Conservation (phyloP, 768 basidiomycete genomes). For the Agaricus subrufescens region DNA sequence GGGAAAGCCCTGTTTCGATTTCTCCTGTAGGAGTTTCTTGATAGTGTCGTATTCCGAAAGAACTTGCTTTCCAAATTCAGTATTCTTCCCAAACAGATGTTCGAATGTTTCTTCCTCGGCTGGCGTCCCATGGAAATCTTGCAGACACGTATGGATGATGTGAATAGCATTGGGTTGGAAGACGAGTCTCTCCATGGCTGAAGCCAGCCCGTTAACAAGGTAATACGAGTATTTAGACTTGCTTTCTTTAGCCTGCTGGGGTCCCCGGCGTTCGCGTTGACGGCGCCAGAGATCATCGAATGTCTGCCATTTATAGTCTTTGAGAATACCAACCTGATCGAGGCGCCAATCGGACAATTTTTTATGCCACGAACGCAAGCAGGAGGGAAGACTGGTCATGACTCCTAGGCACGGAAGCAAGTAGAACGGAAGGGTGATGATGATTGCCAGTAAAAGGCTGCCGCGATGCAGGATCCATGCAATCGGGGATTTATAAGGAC, state of each 20-base stretch:
- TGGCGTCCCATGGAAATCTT: not conserved
- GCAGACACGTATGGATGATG: not conserved
- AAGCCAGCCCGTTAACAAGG: slow-evolving; percentile 1
- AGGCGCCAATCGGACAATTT: slow-evolving; percentile 1
- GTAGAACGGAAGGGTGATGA: not conserved
- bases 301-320: slow-evolving; percentile 2
- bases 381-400: too few relatives aligned
- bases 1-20: slow-evolving; percentile 7
- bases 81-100: not conserved
- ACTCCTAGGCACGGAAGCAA: not conserved
- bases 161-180: not conserved
- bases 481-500: slow-evolving; percentile 6
- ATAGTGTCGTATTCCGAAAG: slow-evolving; percentile 21
- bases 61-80: not conserved
- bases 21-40: not conserved
- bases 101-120: not conserved
- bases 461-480: slow-evolving; percentile 5
- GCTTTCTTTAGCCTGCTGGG: not conserved
- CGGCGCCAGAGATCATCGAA: slow-evolving; percentile 4
- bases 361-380: not conserved
- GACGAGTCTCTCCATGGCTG: not conserved
- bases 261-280: slow-evolving; percentile 3
- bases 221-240: not conserved
- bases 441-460: not conserved
- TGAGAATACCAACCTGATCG: not conserved